phyloP scores from a whole-genome alignment of 257 asterid species.

The Solanum pinnatisectum region DNA sequence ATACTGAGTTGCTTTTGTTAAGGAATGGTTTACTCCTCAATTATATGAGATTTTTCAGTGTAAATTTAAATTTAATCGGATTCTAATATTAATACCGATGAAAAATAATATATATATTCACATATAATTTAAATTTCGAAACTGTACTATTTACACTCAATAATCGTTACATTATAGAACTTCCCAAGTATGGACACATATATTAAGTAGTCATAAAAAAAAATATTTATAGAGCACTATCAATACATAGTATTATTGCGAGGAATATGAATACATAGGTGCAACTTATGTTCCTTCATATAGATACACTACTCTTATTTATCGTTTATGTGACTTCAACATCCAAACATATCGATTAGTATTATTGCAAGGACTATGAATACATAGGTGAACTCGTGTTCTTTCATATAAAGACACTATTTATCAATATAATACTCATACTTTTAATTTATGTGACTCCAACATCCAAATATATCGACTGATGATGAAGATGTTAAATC shows the following conservation, averaged over 20 bases:
- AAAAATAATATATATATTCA: no score
- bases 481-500: no score
- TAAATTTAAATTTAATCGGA: no score
- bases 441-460: no score
- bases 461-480: background rate
- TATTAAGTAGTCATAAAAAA: background rate
- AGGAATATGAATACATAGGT: background rate
- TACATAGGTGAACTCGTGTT: no score
- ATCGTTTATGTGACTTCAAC: background rate
- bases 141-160: background rate
- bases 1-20: no score
- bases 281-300: background rate
- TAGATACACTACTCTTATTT: background rate
- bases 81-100: accelerated
- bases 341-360: no score
- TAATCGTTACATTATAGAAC: background rate
- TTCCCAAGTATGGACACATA: background rate
- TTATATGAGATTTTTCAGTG: accelerated
- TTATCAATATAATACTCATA: no score
- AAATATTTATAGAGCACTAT: background rate
- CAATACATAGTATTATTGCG: background rate
- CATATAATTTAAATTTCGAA: background rate
- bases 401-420: no score
- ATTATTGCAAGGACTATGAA: background rate
- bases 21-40: no score